Evolutionary conservation across 2,329 filamentous ascomycete genomes (phyloP).

Genomic region (Clonostachys rosea): DNA sequence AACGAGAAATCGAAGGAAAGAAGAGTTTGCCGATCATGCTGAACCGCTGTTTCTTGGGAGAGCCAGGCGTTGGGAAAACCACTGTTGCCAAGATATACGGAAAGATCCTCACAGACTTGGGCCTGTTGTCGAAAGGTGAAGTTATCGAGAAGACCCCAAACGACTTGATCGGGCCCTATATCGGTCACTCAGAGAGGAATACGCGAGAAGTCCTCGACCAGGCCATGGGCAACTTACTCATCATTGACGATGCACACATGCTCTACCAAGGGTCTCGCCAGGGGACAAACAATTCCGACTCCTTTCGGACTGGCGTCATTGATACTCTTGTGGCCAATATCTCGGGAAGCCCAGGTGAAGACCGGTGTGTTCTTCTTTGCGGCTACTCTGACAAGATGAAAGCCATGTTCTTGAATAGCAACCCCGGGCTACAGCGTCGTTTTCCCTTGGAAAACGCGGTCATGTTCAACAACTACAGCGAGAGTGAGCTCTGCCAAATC

Average conservation of each 20-base stretch:
- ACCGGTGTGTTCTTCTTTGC: constrained; percentile 56
- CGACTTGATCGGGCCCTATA: constrained; percentile 49
- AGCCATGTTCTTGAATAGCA: constrained; percentile 66
- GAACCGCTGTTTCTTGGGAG: constrained; percentile 56
- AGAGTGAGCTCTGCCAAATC: neutral
- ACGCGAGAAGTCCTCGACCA: constrained; percentile 52
- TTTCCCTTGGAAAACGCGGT: constrained; percentile 61
- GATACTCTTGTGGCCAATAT: neutral
- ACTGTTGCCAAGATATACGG: constrained; percentile 60
- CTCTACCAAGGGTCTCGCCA: constrained; percentile 9
- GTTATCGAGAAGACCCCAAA: constrained; percentile 55
- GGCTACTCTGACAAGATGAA: constrained; percentile 66
- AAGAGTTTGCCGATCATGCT: constrained; percentile 16
- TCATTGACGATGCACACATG: constrained; percentile 60
- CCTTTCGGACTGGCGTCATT: neutral
- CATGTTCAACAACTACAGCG: constrained; percentile 30
- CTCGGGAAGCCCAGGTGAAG: neutral
- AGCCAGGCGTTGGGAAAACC: constrained; percentile 61
- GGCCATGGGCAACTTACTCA: constrained; percentile 54
- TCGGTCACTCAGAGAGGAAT: constrained; percentile 52
- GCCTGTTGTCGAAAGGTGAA: constrained; percentile 52
- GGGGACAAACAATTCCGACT: neutral
- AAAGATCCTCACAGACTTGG: constrained; percentile 52
- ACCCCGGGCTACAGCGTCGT: constrained; percentile 60
- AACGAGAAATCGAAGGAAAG: neutral